Evolutionary conservation across 768 basidiomycete genomes (phyloP).

Genomic region (Sistotremastrum niveocremeum): DNA sequence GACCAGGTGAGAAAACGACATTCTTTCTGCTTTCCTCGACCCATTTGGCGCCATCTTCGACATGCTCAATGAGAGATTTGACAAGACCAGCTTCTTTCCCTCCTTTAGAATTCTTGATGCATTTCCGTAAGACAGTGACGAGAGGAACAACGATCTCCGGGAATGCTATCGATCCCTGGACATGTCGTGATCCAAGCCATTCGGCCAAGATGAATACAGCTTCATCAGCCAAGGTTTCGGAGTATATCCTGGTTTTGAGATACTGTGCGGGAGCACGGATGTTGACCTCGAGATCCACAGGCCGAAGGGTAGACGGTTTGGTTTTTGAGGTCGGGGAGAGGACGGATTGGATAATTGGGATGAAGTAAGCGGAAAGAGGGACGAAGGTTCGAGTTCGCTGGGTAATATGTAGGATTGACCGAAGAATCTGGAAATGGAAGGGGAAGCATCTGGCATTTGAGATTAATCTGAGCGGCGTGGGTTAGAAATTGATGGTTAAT

Average conservation of each 20-base stretch:
- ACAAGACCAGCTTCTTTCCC: constrained; percentile 48
- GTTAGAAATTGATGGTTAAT: neutral
- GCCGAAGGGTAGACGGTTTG: constrained; percentile 75
- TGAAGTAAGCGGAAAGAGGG: constrained; percentile 74
- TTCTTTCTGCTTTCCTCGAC: constrained; percentile 54
- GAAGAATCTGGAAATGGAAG: constrained; percentile 83
- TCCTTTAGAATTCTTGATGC: constrained; percentile 46
- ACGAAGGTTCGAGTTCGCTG: constrained; percentile 77
- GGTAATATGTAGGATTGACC: constrained; percentile 77
- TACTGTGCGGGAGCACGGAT: constrained; percentile 86
- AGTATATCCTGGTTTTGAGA: constrained; percentile 73
- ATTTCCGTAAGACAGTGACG: constrained; percentile 53
- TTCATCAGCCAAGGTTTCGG: constrained; percentile 77
- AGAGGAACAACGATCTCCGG: constrained; percentile 84
- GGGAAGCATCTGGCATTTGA: constrained; percentile 88
- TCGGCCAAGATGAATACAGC: constrained; percentile 64
- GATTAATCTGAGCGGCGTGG: constrained; percentile 46
- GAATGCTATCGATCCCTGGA: constrained; percentile 83
- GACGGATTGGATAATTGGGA: constrained; percentile 72
- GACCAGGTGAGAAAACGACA: constrained; percentile 65
- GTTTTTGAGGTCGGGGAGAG: constrained; percentile 55
- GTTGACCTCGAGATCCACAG: constrained; percentile 76
- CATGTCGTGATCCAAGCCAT: constrained; percentile 55
- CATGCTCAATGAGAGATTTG: constrained; percentile 71
- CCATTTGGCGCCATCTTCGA: constrained; percentile 78